phyloP scores from a whole-genome alignment of 352 stramenopile species.

The Phytopythium boreale region DNA sequence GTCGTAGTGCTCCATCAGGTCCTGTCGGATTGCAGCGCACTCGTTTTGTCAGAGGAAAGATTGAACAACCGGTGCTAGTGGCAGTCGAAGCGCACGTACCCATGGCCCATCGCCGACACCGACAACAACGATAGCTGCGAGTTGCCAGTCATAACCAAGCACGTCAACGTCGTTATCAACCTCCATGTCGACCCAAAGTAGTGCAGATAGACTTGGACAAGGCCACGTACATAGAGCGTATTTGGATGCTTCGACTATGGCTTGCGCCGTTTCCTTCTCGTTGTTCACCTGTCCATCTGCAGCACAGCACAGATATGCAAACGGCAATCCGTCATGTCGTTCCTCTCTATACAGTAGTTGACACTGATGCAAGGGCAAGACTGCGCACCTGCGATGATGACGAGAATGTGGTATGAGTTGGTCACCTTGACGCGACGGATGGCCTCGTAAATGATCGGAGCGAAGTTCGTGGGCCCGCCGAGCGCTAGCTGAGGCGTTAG shows the following conservation, averaged over 20 bases:
- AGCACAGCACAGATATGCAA: background rate
- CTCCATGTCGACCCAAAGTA: background rate
- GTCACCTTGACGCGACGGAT: slow-evolving; percentile 50
- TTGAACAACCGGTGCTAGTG: background rate
- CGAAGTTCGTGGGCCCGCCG: slow-evolving; percentile 72
- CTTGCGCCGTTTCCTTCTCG: slow-evolving; percentile 55
- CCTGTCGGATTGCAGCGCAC: slow-evolving; percentile 12
- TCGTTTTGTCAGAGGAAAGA: background rate
- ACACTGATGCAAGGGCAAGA: background rate
- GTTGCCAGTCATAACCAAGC: background rate
- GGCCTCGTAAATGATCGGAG: slow-evolving; percentile 70
- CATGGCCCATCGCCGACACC: slow-evolving; percentile 76
- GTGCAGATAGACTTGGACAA: background rate
- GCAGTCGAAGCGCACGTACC: slow-evolving; percentile 14
- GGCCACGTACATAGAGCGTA: slow-evolving; percentile 52
- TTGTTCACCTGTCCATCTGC: slow-evolving; percentile 65
- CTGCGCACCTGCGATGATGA: slow-evolving; percentile 55
- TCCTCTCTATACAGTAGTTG: too few relatives aligned
- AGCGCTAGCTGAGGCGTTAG: slow-evolving; percentile 48
- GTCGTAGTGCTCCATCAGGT: slow-evolving; percentile 67
- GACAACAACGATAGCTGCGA: slow-evolving; percentile 64
- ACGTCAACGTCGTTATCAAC: background rate
- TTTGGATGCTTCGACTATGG: slow-evolving; percentile 72
- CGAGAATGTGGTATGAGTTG: slow-evolving; percentile 61
- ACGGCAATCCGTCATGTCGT: background rate